Conservation (phyloP, 306 rosid species). For the Quercus wislizeni region DNA sequence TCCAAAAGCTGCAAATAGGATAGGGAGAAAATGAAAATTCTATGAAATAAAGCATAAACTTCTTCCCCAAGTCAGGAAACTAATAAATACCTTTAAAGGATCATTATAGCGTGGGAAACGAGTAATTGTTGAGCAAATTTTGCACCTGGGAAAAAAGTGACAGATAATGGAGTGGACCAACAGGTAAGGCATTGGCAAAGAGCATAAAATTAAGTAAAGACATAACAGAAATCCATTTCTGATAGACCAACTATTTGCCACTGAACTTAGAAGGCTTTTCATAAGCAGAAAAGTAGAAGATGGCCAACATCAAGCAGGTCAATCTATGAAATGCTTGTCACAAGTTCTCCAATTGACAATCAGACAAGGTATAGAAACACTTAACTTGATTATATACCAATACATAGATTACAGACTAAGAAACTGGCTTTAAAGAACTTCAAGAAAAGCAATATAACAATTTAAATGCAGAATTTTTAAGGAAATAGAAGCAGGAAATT, state of each 20-base stretch:
- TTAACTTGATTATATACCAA: not conserved
- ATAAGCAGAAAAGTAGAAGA: conserved; percentile 3
- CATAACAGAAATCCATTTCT: conserved; percentile 1
- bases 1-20: conserved; percentile 71
- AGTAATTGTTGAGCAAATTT: conserved; percentile 44
- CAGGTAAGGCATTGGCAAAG: conserved; percentile 13
- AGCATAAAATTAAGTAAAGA: conserved; percentile 1
- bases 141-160: conserved; percentile 56
- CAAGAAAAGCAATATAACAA: not conserved
- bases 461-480: not conserved
- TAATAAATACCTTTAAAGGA: conserved; percentile 63
- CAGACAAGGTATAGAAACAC: not conserved
- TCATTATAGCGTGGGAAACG: conserved; percentile 94
- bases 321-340: not conserved
- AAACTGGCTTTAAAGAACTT: not conserved
- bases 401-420: not conserved
- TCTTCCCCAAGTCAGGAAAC: conserved; percentile 8
- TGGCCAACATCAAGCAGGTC: not conserved
- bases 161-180: conserved; percentile 4
- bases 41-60: conserved; percentile 19
- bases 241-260: not conserved
- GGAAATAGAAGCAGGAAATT: not conserved
- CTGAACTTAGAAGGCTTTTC: not conserved
- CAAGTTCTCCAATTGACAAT: not conserved
- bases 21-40: conserved; percentile 3